phyloP scores from a whole-genome alignment of 83 land plant genomes.

The Picea abies region DNA sequence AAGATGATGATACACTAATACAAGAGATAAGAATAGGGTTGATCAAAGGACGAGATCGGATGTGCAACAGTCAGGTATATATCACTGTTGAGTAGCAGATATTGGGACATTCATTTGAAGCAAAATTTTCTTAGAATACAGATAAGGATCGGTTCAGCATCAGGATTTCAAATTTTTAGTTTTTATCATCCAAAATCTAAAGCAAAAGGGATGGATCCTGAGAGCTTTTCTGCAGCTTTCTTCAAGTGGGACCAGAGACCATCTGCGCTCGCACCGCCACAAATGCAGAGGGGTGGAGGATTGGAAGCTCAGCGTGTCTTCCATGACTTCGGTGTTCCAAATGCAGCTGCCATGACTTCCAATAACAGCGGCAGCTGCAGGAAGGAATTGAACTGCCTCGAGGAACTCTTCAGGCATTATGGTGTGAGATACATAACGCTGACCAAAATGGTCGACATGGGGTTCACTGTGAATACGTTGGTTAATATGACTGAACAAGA shows the following conservation, averaged over 20 bases:
- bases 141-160: background rate
- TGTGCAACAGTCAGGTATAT: background rate
- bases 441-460: conserved; percentile 83
- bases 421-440: conserved; percentile 80
- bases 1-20: background rate
- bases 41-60: background rate
- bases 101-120: background rate
- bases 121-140: background rate
- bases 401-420: conserved; percentile 77
- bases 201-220: background rate
- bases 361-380: background rate
- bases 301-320: too few relatives aligned
- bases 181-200: background rate
- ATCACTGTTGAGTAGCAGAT: background rate
- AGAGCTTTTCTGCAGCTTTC: conserved; percentile 10
- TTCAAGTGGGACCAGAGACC: conserved; percentile 14
- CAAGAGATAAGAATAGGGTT: background rate
- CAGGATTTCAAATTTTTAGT: background rate
- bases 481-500: conserved; percentile 88
- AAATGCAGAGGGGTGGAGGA: conserved; percentile 3
- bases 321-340: conserved; percentile 4
- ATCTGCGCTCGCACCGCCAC: background rate
- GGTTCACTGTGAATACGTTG: conserved; percentile 86
- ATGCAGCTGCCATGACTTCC: background rate
- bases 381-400: conserved; percentile 59